A percentile compares a stretch with the other conserved stretches of the same genome.
Evolutionary conservation across 257 asterid species (phyloP).

Genomic region (Rhazya stricta): DNA sequence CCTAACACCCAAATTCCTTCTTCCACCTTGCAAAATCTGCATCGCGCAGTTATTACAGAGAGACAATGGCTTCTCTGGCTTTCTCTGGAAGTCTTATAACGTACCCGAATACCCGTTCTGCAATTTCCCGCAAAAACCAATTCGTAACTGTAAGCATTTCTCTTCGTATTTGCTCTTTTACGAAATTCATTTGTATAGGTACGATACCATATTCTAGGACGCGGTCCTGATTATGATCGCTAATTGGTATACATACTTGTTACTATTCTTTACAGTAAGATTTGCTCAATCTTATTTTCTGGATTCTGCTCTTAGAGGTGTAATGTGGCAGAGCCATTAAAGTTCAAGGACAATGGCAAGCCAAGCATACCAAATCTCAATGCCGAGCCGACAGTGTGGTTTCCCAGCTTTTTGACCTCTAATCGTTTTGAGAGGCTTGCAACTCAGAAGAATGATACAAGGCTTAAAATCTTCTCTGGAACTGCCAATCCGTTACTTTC

Average conservation of each 20-base stretch:
- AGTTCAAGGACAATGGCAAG: slow-evolving; percentile 54
- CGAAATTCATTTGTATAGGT: not conserved
- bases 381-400: slow-evolving; percentile 28
- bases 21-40: not conserved
- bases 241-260: slow-evolving; percentile 1
- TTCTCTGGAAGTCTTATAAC: slow-evolving; percentile 35
- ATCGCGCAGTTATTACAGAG: not conserved
- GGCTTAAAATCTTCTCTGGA: slow-evolving; percentile 83
- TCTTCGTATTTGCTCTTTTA: not conserved
- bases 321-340: slow-evolving; percentile 56
- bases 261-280: not conserved
- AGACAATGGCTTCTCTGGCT: slow-evolving; percentile 45
- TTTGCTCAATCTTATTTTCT: not conserved
- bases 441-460: slow-evolving; percentile 38
- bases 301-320: slow-evolving; percentile 42
- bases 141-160: slow-evolving; percentile 28
- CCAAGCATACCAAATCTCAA: slow-evolving; percentile 25
- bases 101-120: slow-evolving; percentile 13
- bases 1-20: not conserved
- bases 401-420: slow-evolving; percentile 52
- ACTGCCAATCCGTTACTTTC: slow-evolving; percentile 82
- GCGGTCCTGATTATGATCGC: not conserved
- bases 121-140: slow-evolving; percentile 1
- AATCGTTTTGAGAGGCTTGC: slow-evolving; percentile 31
- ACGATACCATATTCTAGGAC: not conserved